Percentiles rank a stretch among this genome's conserved stretches.
phyloP scores from a whole-genome alignment of 2,329 filamentous ascomycete genomes.

The Trichoderma arundinaceum region DNA sequence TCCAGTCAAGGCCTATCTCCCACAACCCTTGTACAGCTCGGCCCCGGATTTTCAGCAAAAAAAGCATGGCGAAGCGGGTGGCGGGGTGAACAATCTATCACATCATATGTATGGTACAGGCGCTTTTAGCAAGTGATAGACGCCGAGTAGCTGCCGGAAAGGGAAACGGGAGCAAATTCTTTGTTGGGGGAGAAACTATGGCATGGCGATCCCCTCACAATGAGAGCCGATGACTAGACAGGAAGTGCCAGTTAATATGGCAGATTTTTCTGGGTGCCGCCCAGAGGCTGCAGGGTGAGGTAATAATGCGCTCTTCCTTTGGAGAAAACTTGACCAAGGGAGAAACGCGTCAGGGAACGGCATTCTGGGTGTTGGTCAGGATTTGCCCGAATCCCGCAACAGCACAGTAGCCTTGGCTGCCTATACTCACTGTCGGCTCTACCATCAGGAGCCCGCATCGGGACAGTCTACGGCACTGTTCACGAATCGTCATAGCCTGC shows the following conservation, averaged over 20 bases:
- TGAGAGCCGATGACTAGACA: background rate
- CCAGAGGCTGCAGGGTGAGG: slow-evolving; percentile 23
- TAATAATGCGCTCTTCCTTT: slow-evolving; percentile 1
- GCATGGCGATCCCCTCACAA: background rate
- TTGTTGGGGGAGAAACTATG: background rate
- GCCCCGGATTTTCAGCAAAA: slow-evolving; percentile 27
- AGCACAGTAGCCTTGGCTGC: too few species aligned
- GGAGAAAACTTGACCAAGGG: background rate
- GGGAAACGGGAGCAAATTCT: background rate
- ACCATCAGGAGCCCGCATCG: too few species aligned
- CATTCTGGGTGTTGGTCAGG: background rate
- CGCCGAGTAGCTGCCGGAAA: too few species aligned
- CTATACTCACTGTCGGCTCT: too few species aligned
- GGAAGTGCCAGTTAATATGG: background rate
- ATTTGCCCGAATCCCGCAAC: slow-evolving; percentile 14
- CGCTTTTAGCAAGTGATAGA: background rate
- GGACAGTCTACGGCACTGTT: background rate
- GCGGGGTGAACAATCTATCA: background rate
- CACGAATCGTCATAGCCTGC: slow-evolving; percentile 19
- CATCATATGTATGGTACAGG: background rate
- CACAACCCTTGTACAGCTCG: slow-evolving; percentile 12
- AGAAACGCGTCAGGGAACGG: background rate
- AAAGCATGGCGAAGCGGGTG: slow-evolving; percentile 9
- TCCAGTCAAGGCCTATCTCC: too few species aligned
- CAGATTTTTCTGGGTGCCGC: background rate